A percentile compares a stretch with the other conserved stretches of the same genome.
phyloP scores from a whole-genome alignment of 805 yeast genomes.

The Myxozyma monticola region DNA sequence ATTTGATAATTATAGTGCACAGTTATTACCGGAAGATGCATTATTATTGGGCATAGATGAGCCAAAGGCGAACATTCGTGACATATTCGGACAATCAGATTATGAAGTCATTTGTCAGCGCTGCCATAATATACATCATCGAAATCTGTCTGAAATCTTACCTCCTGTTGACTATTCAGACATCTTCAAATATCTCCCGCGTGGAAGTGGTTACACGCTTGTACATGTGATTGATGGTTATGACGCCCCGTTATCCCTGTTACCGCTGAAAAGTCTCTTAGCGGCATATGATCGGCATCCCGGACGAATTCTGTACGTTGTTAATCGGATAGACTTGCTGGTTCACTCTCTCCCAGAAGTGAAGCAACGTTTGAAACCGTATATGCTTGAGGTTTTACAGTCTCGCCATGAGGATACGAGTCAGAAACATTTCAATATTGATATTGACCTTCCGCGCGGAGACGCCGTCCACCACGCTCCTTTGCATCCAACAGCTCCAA shows the following conservation, averaged over 20 bases:
- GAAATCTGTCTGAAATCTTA: slow-evolving; percentile 4
- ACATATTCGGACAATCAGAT: too few species aligned
- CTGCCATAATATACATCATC: slow-evolving; percentile 12
- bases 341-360: neutral
- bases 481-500: too few species aligned
- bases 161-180: slow-evolving; percentile 1
- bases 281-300: slow-evolving; percentile 3
- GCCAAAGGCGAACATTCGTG: too few species aligned
- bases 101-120: slow-evolving; percentile 12
- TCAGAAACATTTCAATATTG: too few species aligned
- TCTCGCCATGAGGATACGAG: too few species aligned
- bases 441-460: too few species aligned
- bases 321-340: slow-evolving; percentile 20
- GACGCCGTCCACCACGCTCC: too few species aligned
- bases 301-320: slow-evolving; percentile 1
- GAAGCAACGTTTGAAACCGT: slow-evolving; percentile 11
- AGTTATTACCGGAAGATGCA: neutral
- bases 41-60: neutral
- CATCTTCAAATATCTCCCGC: slow-evolving; percentile 13
- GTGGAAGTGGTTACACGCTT: slow-evolving; percentile 42
- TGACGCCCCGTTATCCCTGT: slow-evolving; percentile 66
- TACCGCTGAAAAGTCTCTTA: slow-evolving; percentile 14
- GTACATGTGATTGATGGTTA: slow-evolving; percentile 64
- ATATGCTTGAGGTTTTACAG: neutral
- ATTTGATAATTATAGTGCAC: neutral